Evolutionary conservation across 1,284 basidiomycete species (phyloP).

Genomic region (Mycena citricolor): DNA sequence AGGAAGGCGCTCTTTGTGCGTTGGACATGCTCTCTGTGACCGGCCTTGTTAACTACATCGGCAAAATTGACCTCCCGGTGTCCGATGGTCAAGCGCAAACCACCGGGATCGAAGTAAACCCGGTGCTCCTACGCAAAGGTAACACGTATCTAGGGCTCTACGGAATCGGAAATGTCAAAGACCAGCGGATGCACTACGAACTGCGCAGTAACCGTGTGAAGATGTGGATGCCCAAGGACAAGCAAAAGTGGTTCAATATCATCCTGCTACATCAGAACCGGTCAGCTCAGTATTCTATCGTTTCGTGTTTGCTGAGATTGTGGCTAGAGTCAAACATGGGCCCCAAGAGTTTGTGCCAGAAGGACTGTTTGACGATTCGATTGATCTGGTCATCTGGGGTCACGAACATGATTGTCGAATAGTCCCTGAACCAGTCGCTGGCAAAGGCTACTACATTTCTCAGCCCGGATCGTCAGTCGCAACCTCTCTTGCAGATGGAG

Average conservation of each 20-base stretch:
- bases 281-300: conserved; percentile 41
- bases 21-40: conserved; percentile 93
- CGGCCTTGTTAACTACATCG: conserved; percentile 97
- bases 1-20: conserved; percentile 95
- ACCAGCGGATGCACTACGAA: conserved; percentile 95
- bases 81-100: conserved; percentile 65
- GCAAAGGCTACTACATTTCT: conserved; percentile 88
- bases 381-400: conserved; percentile 95
- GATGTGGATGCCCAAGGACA: conserved; percentile 94
- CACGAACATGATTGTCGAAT: conserved; percentile 99
- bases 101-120: conserved; percentile 84
- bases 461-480: conserved; percentile 97
- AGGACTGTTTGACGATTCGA: conserved; percentile 94
- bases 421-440: conserved; percentile 85
- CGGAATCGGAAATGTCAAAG: conserved; percentile 96
- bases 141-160: conserved; percentile 86
- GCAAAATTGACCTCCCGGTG: conserved; percentile 76
- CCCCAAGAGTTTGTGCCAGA: conserved; percentile 94
- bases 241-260: conserved; percentile 94
- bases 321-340: conserved; percentile 82
- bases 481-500: conserved; percentile 89
- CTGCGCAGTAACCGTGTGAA: conserved; percentile 89
- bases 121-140: conserved; percentile 90
- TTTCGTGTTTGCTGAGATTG: conserved; percentile 6
- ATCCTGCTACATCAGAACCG: conserved; percentile 95